Evolutionary conservation across 2,329 filamentous ascomycete genomes (phyloP).

Genomic region (Fusarium tuaranense): DNA sequence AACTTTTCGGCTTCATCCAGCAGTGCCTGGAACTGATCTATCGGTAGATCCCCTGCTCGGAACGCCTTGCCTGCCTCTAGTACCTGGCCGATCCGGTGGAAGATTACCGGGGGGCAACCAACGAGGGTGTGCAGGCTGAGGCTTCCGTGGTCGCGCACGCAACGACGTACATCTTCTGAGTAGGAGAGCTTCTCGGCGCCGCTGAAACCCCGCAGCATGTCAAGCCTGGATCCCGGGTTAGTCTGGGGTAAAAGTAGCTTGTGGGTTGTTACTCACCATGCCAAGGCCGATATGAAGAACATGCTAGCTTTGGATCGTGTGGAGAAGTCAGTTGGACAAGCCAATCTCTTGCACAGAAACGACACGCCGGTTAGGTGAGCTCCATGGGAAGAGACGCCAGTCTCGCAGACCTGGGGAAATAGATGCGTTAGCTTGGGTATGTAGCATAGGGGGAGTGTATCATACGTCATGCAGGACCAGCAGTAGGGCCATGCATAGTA

Average conservation of each 20-base stretch:
- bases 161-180: conserved; percentile 38
- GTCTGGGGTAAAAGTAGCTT: background rate
- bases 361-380: conserved; percentile 44
- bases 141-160: conserved; percentile 39
- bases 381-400: conserved; percentile 43
- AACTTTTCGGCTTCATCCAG: conserved; percentile 39
- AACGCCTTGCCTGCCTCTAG: conserved; percentile 37
- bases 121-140: conserved; percentile 42
- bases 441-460: fast-evolving
- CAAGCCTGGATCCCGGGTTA: conserved; percentile 32
- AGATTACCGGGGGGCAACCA: conserved; percentile 44
- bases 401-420: conserved; percentile 39
- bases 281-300: conserved; percentile 42
- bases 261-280: conserved; percentile 34
- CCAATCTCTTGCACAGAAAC: conserved; percentile 43
- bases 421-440: background rate
- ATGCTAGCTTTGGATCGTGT: conserved; percentile 32
- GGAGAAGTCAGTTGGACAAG: conserved; percentile 14
- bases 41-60: background rate
- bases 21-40: conserved; percentile 20
- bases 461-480: conserved; percentile 44
- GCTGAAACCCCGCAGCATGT: conserved; percentile 46
- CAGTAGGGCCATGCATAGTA: conserved; percentile 41
- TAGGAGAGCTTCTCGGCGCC: conserved; percentile 47
- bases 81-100: conserved; percentile 41